Evolutionary conservation across 176 grass and related monocot genomes (phyloP).

Genomic region (Lolium multiflorum): DNA sequence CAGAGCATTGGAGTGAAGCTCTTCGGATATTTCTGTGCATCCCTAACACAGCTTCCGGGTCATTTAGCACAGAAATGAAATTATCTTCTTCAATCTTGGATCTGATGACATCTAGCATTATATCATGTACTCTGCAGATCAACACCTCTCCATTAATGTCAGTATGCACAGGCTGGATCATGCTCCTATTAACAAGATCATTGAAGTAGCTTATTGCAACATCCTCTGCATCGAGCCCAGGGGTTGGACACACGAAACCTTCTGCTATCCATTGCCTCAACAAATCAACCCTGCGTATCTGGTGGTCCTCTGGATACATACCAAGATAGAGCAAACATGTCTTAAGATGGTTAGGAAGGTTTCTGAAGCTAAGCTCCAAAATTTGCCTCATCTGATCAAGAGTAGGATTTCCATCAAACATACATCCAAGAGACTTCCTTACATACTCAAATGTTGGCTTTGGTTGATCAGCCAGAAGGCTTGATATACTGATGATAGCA

Average conservation of each 20-base stretch:
- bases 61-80: constrained; percentile 27
- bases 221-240: constrained; percentile 15
- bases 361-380: constrained; percentile 44
- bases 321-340: constrained; percentile 51
- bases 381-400: constrained; percentile 31
- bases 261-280: constrained; percentile 54
- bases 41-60: too few relatives aligned
- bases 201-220: constrained; percentile 47
- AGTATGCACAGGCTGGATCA: constrained; percentile 32
- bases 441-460: constrained; percentile 5
- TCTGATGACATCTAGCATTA: constrained; percentile 51
- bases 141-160: constrained; percentile 22
- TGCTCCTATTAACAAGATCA: constrained; percentile 48
- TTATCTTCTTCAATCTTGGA: constrained; percentile 48
- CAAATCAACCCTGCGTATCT: constrained; percentile 13
- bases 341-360: constrained; percentile 56
- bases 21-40: background rate
- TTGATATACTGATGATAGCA: constrained; percentile 20
- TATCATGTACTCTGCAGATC: constrained; percentile 47
- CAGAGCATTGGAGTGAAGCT: background rate
- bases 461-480: background rate
- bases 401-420: constrained; percentile 13
- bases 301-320: constrained; percentile 45
- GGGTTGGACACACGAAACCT: constrained; percentile 38
- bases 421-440: background rate